Evolutionary conservation across 768 basidiomycete species (phyloP).

Genomic region (Tylopilus intermedius): DNA sequence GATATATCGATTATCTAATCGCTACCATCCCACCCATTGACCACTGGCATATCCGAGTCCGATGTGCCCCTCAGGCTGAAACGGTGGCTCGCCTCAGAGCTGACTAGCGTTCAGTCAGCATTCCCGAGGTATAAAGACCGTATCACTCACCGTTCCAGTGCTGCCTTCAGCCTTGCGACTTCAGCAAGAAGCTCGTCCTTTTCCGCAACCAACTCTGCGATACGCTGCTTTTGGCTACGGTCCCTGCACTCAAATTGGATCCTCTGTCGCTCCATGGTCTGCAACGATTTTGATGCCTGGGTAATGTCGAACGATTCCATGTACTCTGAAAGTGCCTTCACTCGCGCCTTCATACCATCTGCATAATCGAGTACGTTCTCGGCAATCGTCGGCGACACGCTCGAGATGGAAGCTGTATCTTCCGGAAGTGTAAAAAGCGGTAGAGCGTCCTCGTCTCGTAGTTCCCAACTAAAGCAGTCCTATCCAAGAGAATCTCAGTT

Average conservation of each 20-base stretch:
- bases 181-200: slow-evolving; percentile 13
- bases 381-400: slow-evolving; percentile 22
- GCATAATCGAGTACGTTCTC: slow-evolving; percentile 26
- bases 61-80: not conserved
- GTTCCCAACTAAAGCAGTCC: not conserved
- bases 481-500: not conserved
- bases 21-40: not conserved
- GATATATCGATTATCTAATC: slow-evolving; percentile 25
- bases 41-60: not conserved
- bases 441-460: slow-evolving; percentile 16
- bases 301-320: slow-evolving; percentile 26
- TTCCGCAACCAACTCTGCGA: slow-evolving; percentile 18
- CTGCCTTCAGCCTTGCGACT: slow-evolving; percentile 14
- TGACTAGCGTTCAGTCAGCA: not conserved
- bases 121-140: not conserved
- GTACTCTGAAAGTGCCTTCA: slow-evolving; percentile 23
- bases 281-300: slow-evolving; percentile 14
- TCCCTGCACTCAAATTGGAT: slow-evolving; percentile 22
- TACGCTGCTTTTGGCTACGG: slow-evolving; percentile 19
- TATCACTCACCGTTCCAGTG: slow-evolving; percentile 14
- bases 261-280: slow-evolving; percentile 21
- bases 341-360: slow-evolving; percentile 17
- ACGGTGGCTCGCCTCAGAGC: slow-evolving; percentile 7
- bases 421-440: slow-evolving; percentile 17
- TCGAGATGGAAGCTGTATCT: slow-evolving; percentile 8